phyloP scores from a whole-genome alignment of 352 stramenopile genomes.

The Phytophthora parvispora region DNA sequence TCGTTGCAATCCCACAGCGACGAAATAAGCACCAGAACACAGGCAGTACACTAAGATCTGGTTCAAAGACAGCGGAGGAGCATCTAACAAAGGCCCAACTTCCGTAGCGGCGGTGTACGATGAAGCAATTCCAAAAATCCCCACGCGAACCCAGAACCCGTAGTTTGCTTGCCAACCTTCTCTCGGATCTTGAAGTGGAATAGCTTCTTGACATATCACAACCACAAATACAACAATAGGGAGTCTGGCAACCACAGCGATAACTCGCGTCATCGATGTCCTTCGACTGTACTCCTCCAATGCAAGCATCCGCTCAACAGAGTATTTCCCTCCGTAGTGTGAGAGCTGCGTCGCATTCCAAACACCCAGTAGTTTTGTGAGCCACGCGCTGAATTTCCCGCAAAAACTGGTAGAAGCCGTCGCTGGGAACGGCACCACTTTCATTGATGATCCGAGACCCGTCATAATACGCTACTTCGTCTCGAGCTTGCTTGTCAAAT shows the following conservation, averaged over 20 bases:
- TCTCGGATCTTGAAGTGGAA: slow-evolving; percentile 6
- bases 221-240: not conserved
- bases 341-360: no score
- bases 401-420: no score
- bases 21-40: not conserved
- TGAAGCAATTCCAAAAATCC: not conserved
- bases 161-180: slow-evolving; percentile 10
- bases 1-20: not conserved
- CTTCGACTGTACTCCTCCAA: slow-evolving; percentile 17
- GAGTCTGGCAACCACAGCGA: not conserved
- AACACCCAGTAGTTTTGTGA: no score
- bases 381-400: no score
- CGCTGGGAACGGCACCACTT: no score
- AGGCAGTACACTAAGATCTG: not conserved
- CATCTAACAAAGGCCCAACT: not conserved
- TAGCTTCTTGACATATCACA: slow-evolving; percentile 1
- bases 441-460: no score
- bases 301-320: slow-evolving; percentile 13
- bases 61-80: not conserved
- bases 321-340: slow-evolving; percentile 12
- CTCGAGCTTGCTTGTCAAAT: no score
- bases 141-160: slow-evolving; percentile 15
- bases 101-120: not conserved
- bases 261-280: not conserved
- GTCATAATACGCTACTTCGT: no score